Conservation (phyloP, 192 early-diverging fungal species). For the Coemansia sp. region DNA sequence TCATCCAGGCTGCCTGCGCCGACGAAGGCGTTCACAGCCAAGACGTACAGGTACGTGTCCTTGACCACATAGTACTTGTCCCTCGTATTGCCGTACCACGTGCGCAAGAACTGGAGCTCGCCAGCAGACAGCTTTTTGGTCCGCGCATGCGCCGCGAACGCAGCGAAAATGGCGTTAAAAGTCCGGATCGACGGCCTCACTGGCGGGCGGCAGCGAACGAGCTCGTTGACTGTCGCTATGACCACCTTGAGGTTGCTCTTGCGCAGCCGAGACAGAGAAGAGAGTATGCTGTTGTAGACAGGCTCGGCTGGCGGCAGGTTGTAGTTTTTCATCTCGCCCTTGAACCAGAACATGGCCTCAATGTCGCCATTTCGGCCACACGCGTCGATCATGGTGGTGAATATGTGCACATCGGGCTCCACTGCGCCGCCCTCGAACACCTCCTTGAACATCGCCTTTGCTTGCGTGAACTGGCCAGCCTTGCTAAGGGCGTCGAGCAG, state of each 20-base stretch:
- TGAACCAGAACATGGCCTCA: conserved; percentile 25
- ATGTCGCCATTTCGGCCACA: conserved; percentile 42
- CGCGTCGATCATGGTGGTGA: conserved; percentile 49
- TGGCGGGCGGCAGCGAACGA: conserved; percentile 20
- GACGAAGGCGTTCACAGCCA: conserved; percentile 36
- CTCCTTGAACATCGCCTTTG: conserved; percentile 32
- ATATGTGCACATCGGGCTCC: conserved; percentile 40
- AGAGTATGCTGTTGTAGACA: conserved; percentile 46
- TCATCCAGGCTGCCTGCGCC: conserved; percentile 20
- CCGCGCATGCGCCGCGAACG: conserved; percentile 29
- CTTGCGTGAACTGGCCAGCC: conserved; percentile 35
- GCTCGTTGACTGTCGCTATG: conserved; percentile 21
- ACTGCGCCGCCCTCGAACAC: conserved; percentile 16
- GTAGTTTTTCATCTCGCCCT: conserved; percentile 25
- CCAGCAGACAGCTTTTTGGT: neutral
- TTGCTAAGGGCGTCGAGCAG: conserved; percentile 53
- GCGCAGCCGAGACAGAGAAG: conserved; percentile 26
- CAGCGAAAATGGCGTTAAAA: conserved; percentile 42
- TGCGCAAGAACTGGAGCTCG: conserved; percentile 32
- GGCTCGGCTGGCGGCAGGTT: conserved; percentile 16
- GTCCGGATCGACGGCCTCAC: conserved; percentile 40
- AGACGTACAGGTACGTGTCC: conserved; percentile 39
- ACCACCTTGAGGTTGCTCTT: conserved; percentile 23
- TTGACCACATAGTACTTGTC: conserved; percentile 34
- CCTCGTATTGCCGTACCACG: conserved; percentile 34